phyloP scores from a whole-genome alignment of 306 rosid species.

The Cicer pinnatifidum region DNA sequence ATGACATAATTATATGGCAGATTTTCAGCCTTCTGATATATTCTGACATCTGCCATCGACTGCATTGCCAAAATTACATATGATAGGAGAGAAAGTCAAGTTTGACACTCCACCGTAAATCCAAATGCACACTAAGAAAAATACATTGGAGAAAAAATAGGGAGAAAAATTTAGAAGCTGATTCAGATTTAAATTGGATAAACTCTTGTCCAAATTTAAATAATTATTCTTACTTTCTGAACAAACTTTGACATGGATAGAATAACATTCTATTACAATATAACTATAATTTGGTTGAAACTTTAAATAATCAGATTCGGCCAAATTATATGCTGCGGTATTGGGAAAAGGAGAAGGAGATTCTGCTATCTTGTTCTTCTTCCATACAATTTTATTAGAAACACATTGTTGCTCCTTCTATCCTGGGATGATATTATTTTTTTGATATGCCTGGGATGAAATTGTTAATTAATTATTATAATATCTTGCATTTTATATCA shows the following conservation, averaged over 20 bases:
- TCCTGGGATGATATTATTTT: conserved; percentile 4
- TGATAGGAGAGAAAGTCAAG: not conserved
- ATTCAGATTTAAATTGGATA: not conserved
- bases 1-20: no score
- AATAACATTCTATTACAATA: conserved; percentile 15
- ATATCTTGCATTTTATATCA: conserved; percentile 29
- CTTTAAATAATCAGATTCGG: conserved; percentile 27
- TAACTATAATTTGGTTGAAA: not conserved
- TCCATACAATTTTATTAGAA: conserved; percentile 3
- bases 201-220: not conserved
- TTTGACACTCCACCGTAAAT: not conserved
- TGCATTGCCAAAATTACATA: not conserved
- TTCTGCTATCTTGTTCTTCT: conserved; percentile 10
- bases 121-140: not conserved
- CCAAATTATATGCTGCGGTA: conserved; percentile 20
- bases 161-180: not conserved
- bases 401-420: conserved; percentile 13
- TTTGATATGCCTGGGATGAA: not conserved
- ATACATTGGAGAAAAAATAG: not conserved
- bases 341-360: conserved; percentile 19
- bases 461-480: conserved; percentile 8
- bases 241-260: not conserved
- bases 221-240: not conserved
- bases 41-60: no score
- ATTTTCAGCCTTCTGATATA: no score